These are phyloP conservation scores for Cordyceps pruinosa DNA, from an alignment of 2,329 filamentous ascomycete genomes.

Conservation along the genomic window DNA sequence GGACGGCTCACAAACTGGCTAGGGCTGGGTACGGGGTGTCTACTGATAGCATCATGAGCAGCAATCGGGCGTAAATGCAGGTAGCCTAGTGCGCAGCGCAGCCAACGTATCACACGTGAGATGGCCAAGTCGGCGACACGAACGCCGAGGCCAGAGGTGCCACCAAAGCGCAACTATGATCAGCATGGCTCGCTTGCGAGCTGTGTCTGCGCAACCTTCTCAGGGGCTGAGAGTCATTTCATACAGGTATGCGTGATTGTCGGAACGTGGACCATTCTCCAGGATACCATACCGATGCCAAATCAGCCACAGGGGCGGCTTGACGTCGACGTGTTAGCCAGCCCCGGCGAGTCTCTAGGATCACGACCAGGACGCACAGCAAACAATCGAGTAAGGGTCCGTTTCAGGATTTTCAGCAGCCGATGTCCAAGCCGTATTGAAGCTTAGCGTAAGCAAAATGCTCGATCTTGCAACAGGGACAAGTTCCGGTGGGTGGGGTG, in stretches of 20 bases:
- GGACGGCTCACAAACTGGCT: background rate
- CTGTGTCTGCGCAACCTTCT: background rate
- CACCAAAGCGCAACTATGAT: constrained; percentile 1
- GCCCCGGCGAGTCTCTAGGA: background rate
- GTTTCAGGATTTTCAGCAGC: background rate
- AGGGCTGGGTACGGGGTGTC: background rate
- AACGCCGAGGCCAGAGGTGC: constrained; percentile 1
- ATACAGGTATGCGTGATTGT: background rate
- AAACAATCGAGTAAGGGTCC: background rate
- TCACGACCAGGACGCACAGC: background rate
- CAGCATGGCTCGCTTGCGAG: background rate
- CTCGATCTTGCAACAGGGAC: constrained; percentile 4
- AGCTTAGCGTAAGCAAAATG: background rate
- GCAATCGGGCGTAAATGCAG: background rate
- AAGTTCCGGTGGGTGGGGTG: background rate
- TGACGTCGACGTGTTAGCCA: background rate
- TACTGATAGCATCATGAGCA: background rate
- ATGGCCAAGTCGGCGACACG: background rate
- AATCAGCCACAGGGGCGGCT: background rate
- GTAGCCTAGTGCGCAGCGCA: background rate
- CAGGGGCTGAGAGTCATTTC: background rate
- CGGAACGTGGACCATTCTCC: background rate
- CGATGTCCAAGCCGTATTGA: background rate
- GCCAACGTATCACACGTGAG: constrained; percentile 2
- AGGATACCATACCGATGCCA: background rate